phyloP scores from a whole-genome alignment of 345 rosid species.

The Microthlaspi erraticum region DNA sequence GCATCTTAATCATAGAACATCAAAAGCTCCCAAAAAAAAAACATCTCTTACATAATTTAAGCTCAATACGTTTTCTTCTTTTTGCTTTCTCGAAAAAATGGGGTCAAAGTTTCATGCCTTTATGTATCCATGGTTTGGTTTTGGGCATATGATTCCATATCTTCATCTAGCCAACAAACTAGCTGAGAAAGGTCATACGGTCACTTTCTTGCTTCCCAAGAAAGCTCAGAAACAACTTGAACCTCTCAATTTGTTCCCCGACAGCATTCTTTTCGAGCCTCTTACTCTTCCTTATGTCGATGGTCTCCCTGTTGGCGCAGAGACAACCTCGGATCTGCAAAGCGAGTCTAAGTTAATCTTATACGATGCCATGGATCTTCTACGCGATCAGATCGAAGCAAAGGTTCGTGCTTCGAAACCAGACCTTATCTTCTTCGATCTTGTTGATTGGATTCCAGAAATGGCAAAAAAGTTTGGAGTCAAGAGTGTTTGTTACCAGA shows the following conservation, averaged over 20 bases:
- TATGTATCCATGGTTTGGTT: slow-evolving; percentile 52
- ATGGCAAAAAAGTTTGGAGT: slow-evolving; percentile 4
- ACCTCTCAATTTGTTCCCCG: slow-evolving; percentile 23
- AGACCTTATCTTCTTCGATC: slow-evolving; percentile 38
- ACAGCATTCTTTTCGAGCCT: slow-evolving; percentile 48
- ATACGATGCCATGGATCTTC: slow-evolving; percentile 12
- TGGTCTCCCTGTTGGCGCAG: slow-evolving; percentile 44
- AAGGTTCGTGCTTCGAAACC: slow-evolving; percentile 31
- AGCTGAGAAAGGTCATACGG: slow-evolving; percentile 46
- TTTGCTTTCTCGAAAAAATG: neutral
- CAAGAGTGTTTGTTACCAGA: slow-evolving; percentile 12
- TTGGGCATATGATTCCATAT: slow-evolving; percentile 53
- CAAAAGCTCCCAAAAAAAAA: neutral
- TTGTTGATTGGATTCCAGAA: neutral
- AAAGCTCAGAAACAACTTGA: slow-evolving; percentile 31
- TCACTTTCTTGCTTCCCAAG: slow-evolving; percentile 52
- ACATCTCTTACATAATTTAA: neutral
- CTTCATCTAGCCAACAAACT: slow-evolving; percentile 55
- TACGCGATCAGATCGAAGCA: slow-evolving; percentile 31
- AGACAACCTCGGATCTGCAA: slow-evolving; percentile 36
- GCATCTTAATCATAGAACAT: neutral
- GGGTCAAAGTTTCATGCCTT: slow-evolving; percentile 37
- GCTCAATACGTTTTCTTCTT: too few relatives aligned
- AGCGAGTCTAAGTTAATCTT: neutral
- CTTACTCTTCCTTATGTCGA: slow-evolving; percentile 35